Base-by-base conservation (phyloP, 805 yeast species). In the Nakazawaea wyomingensis region DNA sequence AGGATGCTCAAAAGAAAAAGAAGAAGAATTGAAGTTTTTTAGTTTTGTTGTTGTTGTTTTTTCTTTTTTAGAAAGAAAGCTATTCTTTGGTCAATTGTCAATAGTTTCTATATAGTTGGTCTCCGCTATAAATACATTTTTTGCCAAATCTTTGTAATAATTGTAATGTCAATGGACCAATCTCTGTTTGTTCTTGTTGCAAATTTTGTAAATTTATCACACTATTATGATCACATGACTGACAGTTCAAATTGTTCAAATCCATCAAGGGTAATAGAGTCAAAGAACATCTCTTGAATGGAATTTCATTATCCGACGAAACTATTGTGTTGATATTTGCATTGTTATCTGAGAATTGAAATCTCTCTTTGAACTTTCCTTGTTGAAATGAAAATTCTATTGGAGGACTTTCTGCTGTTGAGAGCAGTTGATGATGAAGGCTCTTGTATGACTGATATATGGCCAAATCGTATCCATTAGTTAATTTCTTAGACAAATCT, bases 1-100 rank as follows among this genome's bases (percentile, higher is more conserved):
- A 82, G 65, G 86, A 82, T 41, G 91, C 80, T 54, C 82, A 78
- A 75, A 83, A 76, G 72, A 82, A 73, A 64, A 39, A 44, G 30
- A 38, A 44, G 34, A 44, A 43, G 31, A 37, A 37, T 36, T 42
- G 13, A 24, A 20, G 5, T 31, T 21, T 4, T 11, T 21, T n/a
- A n/a, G n/a, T n/a, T n/a, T n/a, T n/a, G n/a, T n/a, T n/a, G n/a
- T n/a, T n/a, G n/a, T n/a, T n/a, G n/a, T n/a, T n/a, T n/a, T n/a
- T n/a, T n/a, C n/a, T n/a, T n/a, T n/a, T n/a, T n/a, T n/a, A n/a
- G n/a, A n/a, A n/a, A n/a, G n/a, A n/a, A n/a, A n/a, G n/a, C n/a
- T n/a, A 11, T 28, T 17, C 17, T 11, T 9, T 4, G 13, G n/a
- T n/a, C n/a, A n/a, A n/a, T n/a, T n/a, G n/a, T 41, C 20, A 32